phyloP scores from a whole-genome alignment of 2,329 filamentous ascomycete species.

The Scytalidium lignicola region DNA sequence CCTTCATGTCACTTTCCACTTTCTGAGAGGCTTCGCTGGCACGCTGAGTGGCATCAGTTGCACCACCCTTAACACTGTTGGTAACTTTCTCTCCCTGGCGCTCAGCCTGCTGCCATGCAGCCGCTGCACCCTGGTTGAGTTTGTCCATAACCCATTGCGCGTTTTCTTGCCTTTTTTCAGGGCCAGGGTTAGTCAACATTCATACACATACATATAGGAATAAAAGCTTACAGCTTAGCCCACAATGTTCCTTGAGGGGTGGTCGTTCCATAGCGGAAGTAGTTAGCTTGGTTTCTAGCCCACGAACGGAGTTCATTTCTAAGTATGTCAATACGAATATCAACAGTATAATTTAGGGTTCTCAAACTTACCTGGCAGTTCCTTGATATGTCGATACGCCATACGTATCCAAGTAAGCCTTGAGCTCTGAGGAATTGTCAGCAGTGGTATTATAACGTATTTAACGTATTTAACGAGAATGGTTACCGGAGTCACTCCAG shows the following conservation, averaged over 20 bases:
- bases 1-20: slow-evolving; percentile 25
- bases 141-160: slow-evolving; percentile 43
- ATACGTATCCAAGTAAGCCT: slow-evolving; percentile 75
- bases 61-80: slow-evolving; percentile 31
- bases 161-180: slow-evolving; percentile 26
- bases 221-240: slow-evolving; percentile 50
- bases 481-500: slow-evolving; percentile 52
- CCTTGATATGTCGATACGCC: slow-evolving; percentile 45
- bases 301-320: slow-evolving; percentile 63
- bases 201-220: slow-evolving; percentile 19
- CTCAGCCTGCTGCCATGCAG: slow-evolving; percentile 36
- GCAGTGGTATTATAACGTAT: neutral
- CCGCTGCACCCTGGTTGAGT: slow-evolving; percentile 41
- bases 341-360: neutral
- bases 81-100: slow-evolving; percentile 39
- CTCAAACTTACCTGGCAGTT: slow-evolving; percentile 13
- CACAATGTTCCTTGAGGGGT: slow-evolving; percentile 60
- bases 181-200: slow-evolving; percentile 19
- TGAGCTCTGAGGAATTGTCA: slow-evolving; percentile 48
- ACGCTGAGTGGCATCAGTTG: slow-evolving; percentile 27
- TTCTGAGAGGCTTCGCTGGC: slow-evolving; percentile 31
- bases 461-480: too few relatives aligned
- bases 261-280: slow-evolving; percentile 70
- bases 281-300: slow-evolving; percentile 68
- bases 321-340: neutral